Base-by-base conservation (phyloP, 768 basidiomycete species). In the Pleurotus tuber-regium region DNA sequence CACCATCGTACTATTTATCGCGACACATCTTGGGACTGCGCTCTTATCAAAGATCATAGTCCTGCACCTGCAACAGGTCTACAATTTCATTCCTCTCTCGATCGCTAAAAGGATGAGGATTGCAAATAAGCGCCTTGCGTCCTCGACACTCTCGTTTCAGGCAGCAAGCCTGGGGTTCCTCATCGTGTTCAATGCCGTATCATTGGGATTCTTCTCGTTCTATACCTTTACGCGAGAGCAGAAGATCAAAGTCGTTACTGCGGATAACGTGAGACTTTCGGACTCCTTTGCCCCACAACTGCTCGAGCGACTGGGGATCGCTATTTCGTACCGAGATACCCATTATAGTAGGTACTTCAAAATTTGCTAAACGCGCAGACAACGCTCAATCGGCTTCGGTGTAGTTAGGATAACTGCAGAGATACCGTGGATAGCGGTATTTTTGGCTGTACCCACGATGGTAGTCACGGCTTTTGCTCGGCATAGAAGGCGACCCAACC, bases 21-120 rank as follows among this genome's bases (percentile, higher is more conserved):
- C 56, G 14, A 55, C 52, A 7, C 48, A 57, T 11, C 18, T 57
- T 14, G 49, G 50, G 16, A 55, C 56, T 1, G 21, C 51, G 11
- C 16, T 48, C 11, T 26, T 42, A 18, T 52, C 56, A n/a, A 47
- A 59, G 10, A 53, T 53, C 38, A 16, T 43, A 11, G 41, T 59
- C 23, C 19, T 41, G 16, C 57, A 57, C 26, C 39, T 59, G 48
- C 59, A 59, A 11, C 56, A 59, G 10, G 53, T 59, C 19, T 57
- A 43, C 41, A 31, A 47, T 5, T 53, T 59, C 19, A 46, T 59
- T 24, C 59, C 59, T 29, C 26, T 50, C 21, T 50, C 41, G 28
- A 29, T 59, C 24, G 49, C 57, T 10, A 53, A 53, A 11, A 54
- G 54, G 18, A 12, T 59, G n/a, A 33, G 28, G 10, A 48, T 42